Conservation (phyloP, 495 filamentous ascomycete genomes). For the Trichoderma gamsii region DNA sequence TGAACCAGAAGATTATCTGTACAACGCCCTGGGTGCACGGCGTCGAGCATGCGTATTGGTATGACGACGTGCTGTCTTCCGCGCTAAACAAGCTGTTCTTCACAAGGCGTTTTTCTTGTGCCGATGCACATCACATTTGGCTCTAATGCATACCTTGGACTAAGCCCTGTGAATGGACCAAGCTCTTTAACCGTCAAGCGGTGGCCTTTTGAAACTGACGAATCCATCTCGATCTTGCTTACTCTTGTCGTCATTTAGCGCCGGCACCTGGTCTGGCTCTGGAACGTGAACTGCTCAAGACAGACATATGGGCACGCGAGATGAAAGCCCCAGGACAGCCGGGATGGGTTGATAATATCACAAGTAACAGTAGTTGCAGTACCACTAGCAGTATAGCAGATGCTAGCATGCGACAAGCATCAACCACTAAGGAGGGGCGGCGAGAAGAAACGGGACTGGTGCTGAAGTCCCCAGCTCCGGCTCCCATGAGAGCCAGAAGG, state of each 20-base stretch:
- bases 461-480: too few species aligned
- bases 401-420: neutral
- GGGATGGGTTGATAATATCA: neutral
- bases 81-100: neutral
- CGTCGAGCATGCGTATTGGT: neutral
- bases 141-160: neutral
- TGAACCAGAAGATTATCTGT: neutral
- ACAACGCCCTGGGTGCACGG: neutral
- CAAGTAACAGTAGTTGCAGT: neutral
- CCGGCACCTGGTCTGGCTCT: neutral
- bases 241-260: conserved; percentile 8
- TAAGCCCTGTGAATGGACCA: neutral
- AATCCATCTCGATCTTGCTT: conserved; percentile 9
- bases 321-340: neutral
- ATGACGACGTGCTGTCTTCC: neutral
- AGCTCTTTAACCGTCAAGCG: neutral
- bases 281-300: neutral
- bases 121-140: neutral
- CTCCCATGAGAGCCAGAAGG: neutral
- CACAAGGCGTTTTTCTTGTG: neutral
- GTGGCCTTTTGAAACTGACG: neutral
- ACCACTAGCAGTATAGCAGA: neutral
- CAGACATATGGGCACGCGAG: neutral
- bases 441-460: too few species aligned
- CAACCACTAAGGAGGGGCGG: neutral